Evolutionary conservation across 768 basidiomycete genomes (phyloP), one percentile per base, ranked within the genome.

Genomic region (Pleurotus djamor): DNA sequence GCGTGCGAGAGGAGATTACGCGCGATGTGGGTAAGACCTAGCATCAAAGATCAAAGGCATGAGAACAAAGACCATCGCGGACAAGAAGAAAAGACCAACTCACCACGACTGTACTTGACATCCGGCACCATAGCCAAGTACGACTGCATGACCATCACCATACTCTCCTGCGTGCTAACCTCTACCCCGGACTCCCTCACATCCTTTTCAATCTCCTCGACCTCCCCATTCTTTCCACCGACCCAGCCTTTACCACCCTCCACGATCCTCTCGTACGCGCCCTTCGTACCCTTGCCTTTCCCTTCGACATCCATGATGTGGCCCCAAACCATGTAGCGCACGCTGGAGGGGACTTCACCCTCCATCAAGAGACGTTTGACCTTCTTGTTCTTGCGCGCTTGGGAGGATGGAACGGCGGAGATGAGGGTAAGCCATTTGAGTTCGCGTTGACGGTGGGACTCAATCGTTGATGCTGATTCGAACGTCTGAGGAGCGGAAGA

Each of bases 121-220:
- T 94, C 92, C 0, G 92, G 92, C 0, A 94, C 92, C 92, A 94
- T 93, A n/a, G 81, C 83, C 47, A 94, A 70, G 70, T 92, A 94
- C 9, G 90, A 90, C 61, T 90, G 87, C 2, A 87, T 61, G 16
- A 90, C 65, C 5, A 82, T 80, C 21, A 82, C 71, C 7, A 92
- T 71, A 0, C 87, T 80, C 2, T 83, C 81, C 44, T 82, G 77
- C 21, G 80, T 79, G 38, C 78, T 83, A 37, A 83, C 81, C 44
- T 85, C 83, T 7, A 76, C 69, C 60, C 90, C 91, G 50, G 74
- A 82, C 58, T 67, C 66, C 48, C 69, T 70, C 0, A 83, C 82
- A 66, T 92, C 90, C 28, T 71, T 72, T 67, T 86, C 85, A 33
- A 94, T 87, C 43, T 82, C 80, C 10, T 17, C 9, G 32, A 38